Evolutionary conservation across 805 yeast species (phyloP).

Genomic region (Torulaspora maleeae): DNA sequence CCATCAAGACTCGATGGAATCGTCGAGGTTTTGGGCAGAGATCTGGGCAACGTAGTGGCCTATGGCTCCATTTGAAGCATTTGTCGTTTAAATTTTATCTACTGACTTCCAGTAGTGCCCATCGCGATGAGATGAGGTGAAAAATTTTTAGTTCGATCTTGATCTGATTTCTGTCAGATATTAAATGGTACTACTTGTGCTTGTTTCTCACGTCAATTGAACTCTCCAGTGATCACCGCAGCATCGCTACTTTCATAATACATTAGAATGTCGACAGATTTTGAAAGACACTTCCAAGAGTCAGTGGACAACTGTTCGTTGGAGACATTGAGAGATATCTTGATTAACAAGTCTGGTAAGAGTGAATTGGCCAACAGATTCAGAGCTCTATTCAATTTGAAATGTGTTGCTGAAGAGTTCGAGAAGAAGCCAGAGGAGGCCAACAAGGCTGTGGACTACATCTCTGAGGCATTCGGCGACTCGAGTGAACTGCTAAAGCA

Average conservation of each 20-base stretch:
- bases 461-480: conserved; percentile 77
- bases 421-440: conserved; percentile 50
- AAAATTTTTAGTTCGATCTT: conserved; percentile 1
- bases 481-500: conserved; percentile 89
- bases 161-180: neutral
- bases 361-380: conserved; percentile 80
- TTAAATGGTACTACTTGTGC: neutral
- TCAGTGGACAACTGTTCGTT: conserved; percentile 41
- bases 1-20: no score
- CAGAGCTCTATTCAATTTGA: conserved; percentile 89
- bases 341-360: conserved; percentile 60
- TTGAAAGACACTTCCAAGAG: conserved; percentile 36
- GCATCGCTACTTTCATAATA: neutral
- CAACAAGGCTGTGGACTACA: conserved; percentile 66
- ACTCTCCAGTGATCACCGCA: neutral
- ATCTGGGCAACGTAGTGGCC: no score
- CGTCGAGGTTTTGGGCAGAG: no score
- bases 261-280: conserved; percentile 34
- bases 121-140: conserved; percentile 9
- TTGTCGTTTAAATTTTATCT: conserved; percentile 2
- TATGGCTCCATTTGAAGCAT: neutral
- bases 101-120: neutral
- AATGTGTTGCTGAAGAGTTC: conserved; percentile 77
- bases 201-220: neutral
- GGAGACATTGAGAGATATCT: conserved; percentile 68